Evolutionary conservation across 257 asterid species (phyloP), one percentile per base, ranked within the genome.

Genomic region (Nicotiana paniculata): DNA sequence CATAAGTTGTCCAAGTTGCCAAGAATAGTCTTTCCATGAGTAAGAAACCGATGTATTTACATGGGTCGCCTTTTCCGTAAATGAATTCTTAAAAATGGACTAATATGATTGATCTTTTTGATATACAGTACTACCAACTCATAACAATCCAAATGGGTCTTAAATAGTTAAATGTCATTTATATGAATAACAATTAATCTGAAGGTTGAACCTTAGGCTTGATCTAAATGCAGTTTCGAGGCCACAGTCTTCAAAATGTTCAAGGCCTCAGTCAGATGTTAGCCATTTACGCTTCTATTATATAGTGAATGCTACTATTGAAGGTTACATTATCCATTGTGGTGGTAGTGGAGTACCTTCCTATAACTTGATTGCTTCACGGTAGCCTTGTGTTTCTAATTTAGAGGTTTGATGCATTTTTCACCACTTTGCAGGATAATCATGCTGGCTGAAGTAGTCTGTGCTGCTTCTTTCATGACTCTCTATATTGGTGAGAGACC

Each of bases 391-490:
- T 26, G 15, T 2, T 74, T 48, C 39, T 26, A 26, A 74, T 26
- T 43, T 33, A 74, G 62, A 74, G 79, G 43, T 46, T 12, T 26
- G 58, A 48, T 66, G 65, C 63, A 64, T 66, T 26, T 76, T 79
- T 86, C 43, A 48, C 81, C 80, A 80, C 82, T 75, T 15, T 84
- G 89, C 97, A 94, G 98, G 93, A 92, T 93, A 70, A 86, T 96
- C 85, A 91, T 96, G 94, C 85, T 96, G 87, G 89, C 89, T 83
- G 98, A 96, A 89, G 98, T 95, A 85, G 76, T 90, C 80, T 94
- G 94, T 92, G 97, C 93, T 75, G 94, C 93, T 6, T 96, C 91
- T 87, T 93, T 96, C 84, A 90, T 92, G 90, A 90, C 95, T 84
- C 79, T 89, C 64, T 96, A 96, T 79, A 88, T 96, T 59, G 97